A percentile compares a stretch with the other conserved stretches of the same genome.
phyloP scores from a whole-genome alignment of 345 rosid species.

The Psidium guajava region DNA sequence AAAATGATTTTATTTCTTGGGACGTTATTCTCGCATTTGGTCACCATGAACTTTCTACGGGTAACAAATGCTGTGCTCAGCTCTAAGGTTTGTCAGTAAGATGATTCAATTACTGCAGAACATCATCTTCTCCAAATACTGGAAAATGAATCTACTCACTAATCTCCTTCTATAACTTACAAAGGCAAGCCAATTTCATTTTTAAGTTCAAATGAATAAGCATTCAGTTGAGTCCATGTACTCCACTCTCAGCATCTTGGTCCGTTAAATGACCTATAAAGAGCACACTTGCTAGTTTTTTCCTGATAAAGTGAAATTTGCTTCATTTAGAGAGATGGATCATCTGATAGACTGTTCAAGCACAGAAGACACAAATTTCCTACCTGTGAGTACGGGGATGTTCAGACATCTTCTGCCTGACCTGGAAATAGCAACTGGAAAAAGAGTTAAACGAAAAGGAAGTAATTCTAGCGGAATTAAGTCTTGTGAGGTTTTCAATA shows the following conservation, averaged over 20 bases:
- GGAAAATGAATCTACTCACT: background rate
- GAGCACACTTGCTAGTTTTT: background rate
- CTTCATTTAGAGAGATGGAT: background rate
- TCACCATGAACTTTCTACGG: background rate
- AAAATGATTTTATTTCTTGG: background rate
- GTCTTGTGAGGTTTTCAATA: background rate
- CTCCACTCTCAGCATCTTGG: background rate
- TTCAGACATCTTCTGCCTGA: conserved; percentile 61
- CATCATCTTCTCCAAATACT: background rate
- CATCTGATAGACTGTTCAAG: background rate
- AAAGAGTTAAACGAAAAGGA: background rate
- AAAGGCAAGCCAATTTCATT: background rate
- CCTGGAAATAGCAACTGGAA: conserved; percentile 23
- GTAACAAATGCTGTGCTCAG: background rate
- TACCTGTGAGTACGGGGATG: conserved; percentile 66
- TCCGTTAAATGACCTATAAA: background rate
- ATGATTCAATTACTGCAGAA: background rate
- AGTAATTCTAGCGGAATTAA: background rate
- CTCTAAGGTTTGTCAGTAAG: background rate
- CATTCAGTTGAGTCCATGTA: background rate
- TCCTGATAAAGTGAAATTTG: background rate
- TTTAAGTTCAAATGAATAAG: background rate
- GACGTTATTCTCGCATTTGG: background rate
- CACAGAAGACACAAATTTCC: conserved; percentile 28
- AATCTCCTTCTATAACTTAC: background rate